These are phyloP conservation scores for Pulicaria dysenterica DNA, from an alignment of 129 eudicot genomes.

Conservation along the genomic window DNA sequence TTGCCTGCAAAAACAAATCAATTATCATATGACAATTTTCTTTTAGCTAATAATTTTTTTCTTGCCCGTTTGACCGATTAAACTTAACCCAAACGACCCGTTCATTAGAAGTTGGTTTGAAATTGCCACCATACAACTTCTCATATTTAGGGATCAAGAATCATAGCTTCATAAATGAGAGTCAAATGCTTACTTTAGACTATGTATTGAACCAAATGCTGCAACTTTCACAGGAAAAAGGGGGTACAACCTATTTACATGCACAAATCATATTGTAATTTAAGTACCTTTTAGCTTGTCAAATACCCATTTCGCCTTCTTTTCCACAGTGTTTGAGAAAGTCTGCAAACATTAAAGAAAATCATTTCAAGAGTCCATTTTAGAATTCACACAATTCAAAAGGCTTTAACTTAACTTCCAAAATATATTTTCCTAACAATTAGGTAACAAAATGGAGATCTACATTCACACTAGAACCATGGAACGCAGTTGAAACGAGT, in stretches of 20 bases:
- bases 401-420: background rate
- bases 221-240: background rate
- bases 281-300: constrained; percentile 82
- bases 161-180: too few relatives aligned
- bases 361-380: background rate
- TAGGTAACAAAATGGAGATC: background rate
- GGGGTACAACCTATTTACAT: background rate
- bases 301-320: constrained; percentile 93
- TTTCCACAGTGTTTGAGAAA: constrained; percentile 79
- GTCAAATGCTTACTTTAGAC: constrained; percentile 7
- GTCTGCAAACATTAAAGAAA: constrained; percentile 51
- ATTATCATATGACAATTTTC: constrained; percentile 3
- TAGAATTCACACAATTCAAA: too few relatives aligned
- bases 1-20: constrained; percentile 47
- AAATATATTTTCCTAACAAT: too few relatives aligned
- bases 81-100: background rate
- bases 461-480: too few relatives aligned
- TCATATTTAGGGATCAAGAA: background rate
- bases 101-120: background rate
- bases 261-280: background rate
- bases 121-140: background rate
- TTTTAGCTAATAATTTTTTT: too few relatives aligned
- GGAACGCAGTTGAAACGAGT: background rate
- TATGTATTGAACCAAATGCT: background rate
- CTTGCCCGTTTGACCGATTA: too few relatives aligned